Conservation (phyloP, 345 rosid species). For the Dimocarpus longan region DNA sequence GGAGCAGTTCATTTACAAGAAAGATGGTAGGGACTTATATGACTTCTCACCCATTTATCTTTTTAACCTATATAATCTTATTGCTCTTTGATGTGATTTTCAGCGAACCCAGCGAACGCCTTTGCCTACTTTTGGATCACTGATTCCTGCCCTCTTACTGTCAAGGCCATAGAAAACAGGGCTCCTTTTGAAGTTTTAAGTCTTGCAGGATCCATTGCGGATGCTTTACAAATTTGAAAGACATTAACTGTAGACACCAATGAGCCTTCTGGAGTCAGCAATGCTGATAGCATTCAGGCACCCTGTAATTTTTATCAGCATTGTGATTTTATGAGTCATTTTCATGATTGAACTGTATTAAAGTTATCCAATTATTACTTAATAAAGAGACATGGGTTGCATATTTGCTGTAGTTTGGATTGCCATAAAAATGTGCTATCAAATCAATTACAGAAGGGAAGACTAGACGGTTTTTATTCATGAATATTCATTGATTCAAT, state of each 20-base stretch:
- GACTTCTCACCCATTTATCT: neutral
- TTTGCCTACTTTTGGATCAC: conserved; percentile 95
- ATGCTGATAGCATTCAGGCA: neutral
- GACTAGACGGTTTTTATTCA: too few relatives aligned
- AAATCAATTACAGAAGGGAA: too few relatives aligned
- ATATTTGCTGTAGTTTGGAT: neutral
- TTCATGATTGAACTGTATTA: neutral
- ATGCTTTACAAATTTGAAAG: conserved; percentile 77
- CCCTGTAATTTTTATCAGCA: neutral
- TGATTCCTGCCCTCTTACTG: conserved; percentile 91
- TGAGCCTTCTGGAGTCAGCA: neutral
- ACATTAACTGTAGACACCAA: neutral
- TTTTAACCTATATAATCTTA: conserved; percentile 4
- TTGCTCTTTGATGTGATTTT: conserved; percentile 13
- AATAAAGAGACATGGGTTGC: neutral
- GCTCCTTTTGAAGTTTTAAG: conserved; percentile 92
- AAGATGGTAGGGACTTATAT: conserved; percentile 46
- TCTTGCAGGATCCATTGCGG: conserved; percentile 90
- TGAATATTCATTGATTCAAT: too few relatives aligned
- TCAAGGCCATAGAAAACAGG: conserved; percentile 66
- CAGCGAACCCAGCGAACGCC: conserved; percentile 52
- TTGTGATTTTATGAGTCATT: neutral
- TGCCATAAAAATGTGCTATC: neutral
- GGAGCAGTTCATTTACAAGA: conserved; percentile 74
- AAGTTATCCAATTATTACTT: neutral